Conservation (phyloP, 257 asterid species). For the Scutellaria galericulata region DNA sequence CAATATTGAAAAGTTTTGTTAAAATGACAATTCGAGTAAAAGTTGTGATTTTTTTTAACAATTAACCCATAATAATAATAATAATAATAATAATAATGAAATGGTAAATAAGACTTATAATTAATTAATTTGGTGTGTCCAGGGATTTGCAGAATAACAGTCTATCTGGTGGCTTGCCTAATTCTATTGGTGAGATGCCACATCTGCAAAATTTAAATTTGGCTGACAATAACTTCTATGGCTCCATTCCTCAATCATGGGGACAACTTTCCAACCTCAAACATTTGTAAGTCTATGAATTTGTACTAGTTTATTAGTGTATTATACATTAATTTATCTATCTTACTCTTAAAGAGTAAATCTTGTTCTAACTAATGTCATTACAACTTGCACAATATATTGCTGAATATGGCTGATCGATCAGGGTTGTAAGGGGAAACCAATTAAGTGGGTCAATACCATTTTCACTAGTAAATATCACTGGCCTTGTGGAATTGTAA, state of each 20-base stretch:
- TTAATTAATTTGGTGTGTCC: slow-evolving; percentile 25
- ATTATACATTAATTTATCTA: neutral
- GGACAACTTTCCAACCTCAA: slow-evolving; percentile 68
- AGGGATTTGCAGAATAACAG: slow-evolving; percentile 80
- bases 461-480: slow-evolving; percentile 55
- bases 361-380: no score
- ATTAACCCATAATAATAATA: no score
- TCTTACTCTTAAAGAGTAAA: neutral
- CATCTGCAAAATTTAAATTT: slow-evolving; percentile 71
- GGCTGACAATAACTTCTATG: slow-evolving; percentile 66
- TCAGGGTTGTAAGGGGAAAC: slow-evolving; percentile 69
- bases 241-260: slow-evolving; percentile 82
- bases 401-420: slow-evolving; percentile 30
- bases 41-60: no score
- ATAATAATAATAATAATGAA: no score
- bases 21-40: no score
- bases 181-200: slow-evolving; percentile 61
- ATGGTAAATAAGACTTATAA: neutral
- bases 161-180: slow-evolving; percentile 71
- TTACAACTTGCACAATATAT: neutral
- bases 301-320: no score
- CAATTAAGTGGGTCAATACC: slow-evolving; percentile 66
- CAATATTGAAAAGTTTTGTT: no score
- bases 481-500: slow-evolving; percentile 66
- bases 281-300: slow-evolving; percentile 53